Evolutionary conservation across 129 eudicot species (phyloP), one percentile per base, ranked within the genome.

Genomic region (Calendula officinalis): DNA sequence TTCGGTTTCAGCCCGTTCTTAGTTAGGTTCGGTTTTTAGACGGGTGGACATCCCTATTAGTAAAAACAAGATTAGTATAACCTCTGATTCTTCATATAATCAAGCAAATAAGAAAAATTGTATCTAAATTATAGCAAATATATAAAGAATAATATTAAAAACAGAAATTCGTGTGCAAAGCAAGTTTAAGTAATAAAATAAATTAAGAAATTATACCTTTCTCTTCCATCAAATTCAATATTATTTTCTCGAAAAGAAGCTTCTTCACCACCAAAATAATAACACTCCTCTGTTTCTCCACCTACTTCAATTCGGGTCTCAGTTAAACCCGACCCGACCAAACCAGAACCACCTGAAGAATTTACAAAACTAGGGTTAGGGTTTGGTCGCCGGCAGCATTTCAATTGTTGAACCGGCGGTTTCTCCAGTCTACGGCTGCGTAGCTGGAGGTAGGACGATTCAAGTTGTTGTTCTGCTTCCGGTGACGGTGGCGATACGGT

Each of bases 361-460:
- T 5, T 34, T 13, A 41, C 51, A 33, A 5, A 17, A 13, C 46
- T 71, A 52, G 66, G 66, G 54, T 60, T 64, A 46, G 75, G 68
- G 72, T 78, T 71, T 52, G 6, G 62, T 4, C 12, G 44, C 51
- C 27, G 37, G 52, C 59, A 36, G 43, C 62, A 71, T 13, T 51
- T 34, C 14, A 70, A 17, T 11, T 35, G 64, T 46, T 54, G 68
- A 36, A 36, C 13, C 69, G 61, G 55, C n/a, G 88, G 83, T 58
- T 89, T 89, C 68, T 85, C 77, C 39, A 89, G 90, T 37, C 97
- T 70, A 5, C 97, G 83, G 17, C 76, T 83, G 3, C 97, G 85
- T 12, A 89, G 83, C 56, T 89, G 84, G 30, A 89, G 95, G 41
- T 81, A 85, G 33, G 83, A 67, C 16, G 81, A 62, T 48, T 80